phyloP scores from a whole-genome alignment of 1,284 basidiomycete genomes.

The Austroboletus novae-zelandiae region DNA sequence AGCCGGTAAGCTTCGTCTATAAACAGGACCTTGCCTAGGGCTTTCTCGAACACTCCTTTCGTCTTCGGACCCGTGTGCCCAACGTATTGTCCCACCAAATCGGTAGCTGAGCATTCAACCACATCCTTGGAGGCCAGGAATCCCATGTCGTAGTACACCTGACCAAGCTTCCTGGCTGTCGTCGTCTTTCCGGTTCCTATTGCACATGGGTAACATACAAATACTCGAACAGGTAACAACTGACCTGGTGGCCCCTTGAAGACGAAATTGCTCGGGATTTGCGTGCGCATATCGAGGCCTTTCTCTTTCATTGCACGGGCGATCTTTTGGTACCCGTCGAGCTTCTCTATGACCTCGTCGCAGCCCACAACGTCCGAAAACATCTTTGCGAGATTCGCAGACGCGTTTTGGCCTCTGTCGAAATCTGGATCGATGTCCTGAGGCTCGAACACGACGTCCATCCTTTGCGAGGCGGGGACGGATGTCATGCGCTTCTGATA shows the following conservation, averaged over 20 bases:
- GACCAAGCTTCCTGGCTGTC: constrained; percentile 41
- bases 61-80: constrained; percentile 70
- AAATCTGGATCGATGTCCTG: constrained; percentile 63
- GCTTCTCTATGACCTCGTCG: constrained; percentile 48
- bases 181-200: constrained; percentile 44
- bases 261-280: constrained; percentile 64
- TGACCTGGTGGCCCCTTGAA: constrained; percentile 64
- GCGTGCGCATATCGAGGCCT: constrained; percentile 42
- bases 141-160: constrained; percentile 33
- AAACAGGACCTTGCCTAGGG: constrained; percentile 60
- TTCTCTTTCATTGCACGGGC: constrained; percentile 42
- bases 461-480: constrained; percentile 31
- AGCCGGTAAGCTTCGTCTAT: constrained; percentile 64
- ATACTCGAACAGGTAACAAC: neutral
- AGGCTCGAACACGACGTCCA: constrained; percentile 51
- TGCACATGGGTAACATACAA: constrained; percentile 1
- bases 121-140: constrained; percentile 35
- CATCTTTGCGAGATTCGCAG: constrained; percentile 49
- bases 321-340: constrained; percentile 51
- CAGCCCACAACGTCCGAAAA: constrained; percentile 64
- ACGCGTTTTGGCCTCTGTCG: constrained; percentile 46
- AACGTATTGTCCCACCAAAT: constrained; percentile 64
- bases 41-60: constrained; percentile 51
- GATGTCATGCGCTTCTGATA: constrained; percentile 45
- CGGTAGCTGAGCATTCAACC: constrained; percentile 62